Base-by-base conservation (phyloP, 371 early-diverging fungal genomes). In the Rhizomucor miehei region DNA sequence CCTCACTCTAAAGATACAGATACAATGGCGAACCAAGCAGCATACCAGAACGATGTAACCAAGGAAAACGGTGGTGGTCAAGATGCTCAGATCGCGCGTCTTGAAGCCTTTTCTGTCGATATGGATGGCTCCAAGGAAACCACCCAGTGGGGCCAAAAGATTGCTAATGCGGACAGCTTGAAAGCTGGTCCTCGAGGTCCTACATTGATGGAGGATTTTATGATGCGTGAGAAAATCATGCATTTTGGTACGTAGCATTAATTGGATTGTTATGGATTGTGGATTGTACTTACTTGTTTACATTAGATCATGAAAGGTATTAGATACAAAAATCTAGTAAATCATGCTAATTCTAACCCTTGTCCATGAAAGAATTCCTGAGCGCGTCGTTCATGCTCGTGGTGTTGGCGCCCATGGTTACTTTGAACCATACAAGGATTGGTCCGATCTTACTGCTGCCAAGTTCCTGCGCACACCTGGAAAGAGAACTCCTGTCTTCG, bases 391-490 rank as follows among this genome's bases (percentile, higher is more conserved):
- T 24, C 79, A 81, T 65, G 80, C 81, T 17, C 45, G 73, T 16
- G 83, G 80, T 9, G 56, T 66, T 3, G 84, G 75, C 38, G 79
- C 72, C 9, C 77, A 76, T 40, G 84, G 82, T 9, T 77, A 71
- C 56, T 77, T 82, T 57, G 71, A 78, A 52, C 43, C 66, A 11
- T 72, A 75, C 35, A 56, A 56, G 6, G 65, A 70, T 16, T 61
- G 57, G 51, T 68, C 73, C 19, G 57, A 71, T 36, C 12, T 69
- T 21, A 77, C 82, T 16, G 60, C 65, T 11, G 79, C 78, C 13
- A 62, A 59, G 19, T 73, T 76, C 48, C 51, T 80, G 19, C 46
- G 48, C 8, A 44, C 44, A 13, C 54, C 54, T 17, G 69, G 69
- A 14, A 77, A 71, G 47, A 56, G 62, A 44, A 83, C 84, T 2